Evolutionary conservation across 805 yeast species (phyloP).

Genomic region (Maudiozyma turicensis): DNA sequence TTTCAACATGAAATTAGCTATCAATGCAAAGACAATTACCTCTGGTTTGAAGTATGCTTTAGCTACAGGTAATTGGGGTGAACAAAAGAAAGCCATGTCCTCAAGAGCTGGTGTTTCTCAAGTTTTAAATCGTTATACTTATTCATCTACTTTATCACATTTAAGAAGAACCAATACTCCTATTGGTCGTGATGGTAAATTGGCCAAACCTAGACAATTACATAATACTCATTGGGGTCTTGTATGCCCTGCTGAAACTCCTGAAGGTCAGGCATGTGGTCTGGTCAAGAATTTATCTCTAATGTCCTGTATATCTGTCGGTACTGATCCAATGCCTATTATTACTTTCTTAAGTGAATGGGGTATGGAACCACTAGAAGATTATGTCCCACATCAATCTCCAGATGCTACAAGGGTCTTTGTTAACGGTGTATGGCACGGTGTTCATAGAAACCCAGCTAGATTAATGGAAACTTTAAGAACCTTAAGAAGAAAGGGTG

Average conservation of each 20-base stretch:
- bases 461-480: constrained; percentile 83
- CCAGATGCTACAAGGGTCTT: constrained; percentile 90
- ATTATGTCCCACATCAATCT: constrained; percentile 84
- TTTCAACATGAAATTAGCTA: constrained; percentile 92
- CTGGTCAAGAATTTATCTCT: constrained; percentile 90
- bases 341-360: constrained; percentile 90
- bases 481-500: constrained; percentile 87
- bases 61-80: constrained; percentile 99
- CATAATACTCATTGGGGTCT: constrained; percentile 99
- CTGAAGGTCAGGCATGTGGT: constrained; percentile 99
- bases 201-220: constrained; percentile 97
- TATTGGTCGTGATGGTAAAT: constrained; percentile 97
- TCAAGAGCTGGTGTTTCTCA: constrained; percentile 99
- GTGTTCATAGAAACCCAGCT: constrained; percentile 96
- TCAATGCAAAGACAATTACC: constrained; percentile 92
- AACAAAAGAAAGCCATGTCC: constrained; percentile 98
- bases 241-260: constrained; percentile 99
- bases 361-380: constrained; percentile 98
- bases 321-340: constrained; percentile 94
- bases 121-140: constrained; percentile 94
- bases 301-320: constrained; percentile 97
- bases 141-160: constrained; percentile 97
- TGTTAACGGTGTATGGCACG: constrained; percentile 99
- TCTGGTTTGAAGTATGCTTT: constrained; percentile 94
- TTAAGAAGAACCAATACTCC: constrained; percentile 98